Evolutionary conservation across 2,329 filamentous ascomycete genomes (phyloP).

Genomic region (Neonectria hederae): DNA sequence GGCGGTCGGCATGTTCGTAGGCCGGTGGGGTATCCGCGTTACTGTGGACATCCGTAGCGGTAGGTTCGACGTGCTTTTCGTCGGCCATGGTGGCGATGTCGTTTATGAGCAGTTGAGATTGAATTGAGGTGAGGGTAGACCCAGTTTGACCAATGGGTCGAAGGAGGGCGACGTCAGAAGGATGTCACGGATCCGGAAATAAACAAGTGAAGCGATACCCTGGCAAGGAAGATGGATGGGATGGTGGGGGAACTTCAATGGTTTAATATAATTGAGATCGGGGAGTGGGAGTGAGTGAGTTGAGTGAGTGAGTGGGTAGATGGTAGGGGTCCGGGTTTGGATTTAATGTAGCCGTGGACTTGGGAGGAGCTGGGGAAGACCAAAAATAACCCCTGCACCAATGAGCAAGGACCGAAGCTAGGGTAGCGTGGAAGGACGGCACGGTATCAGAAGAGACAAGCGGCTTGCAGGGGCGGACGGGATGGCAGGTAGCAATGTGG

Average conservation of each 20-base stretch:
- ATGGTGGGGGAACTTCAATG: neutral
- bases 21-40: constrained; percentile 25
- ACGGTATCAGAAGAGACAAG: constrained; percentile 21
- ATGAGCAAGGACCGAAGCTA: constrained; percentile 3
- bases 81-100: constrained; percentile 38
- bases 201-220: neutral
- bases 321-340: constrained; percentile 6
- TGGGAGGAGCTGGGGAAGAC: constrained; percentile 24
- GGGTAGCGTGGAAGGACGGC: constrained; percentile 5
- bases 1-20: constrained; percentile 45
- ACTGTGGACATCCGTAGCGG: constrained; percentile 26
- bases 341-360: constrained; percentile 13
- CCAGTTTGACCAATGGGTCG: constrained; percentile 3
- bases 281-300: neutral
- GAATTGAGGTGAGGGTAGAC: neutral
- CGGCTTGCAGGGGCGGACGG: constrained; percentile 25
- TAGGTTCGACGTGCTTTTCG: constrained; percentile 36
- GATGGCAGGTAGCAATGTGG: constrained; percentile 32
- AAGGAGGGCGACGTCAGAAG: neutral
- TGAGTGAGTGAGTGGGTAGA: neutral
- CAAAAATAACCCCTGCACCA: constrained; percentile 36
- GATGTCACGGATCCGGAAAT: neutral
- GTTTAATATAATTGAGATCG: constrained; percentile 12
- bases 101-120: neutral
- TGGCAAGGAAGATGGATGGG: neutral